phyloP scores from a whole-genome alignment of 345 rosid species.

The Aquilaria sinensis region DNA sequence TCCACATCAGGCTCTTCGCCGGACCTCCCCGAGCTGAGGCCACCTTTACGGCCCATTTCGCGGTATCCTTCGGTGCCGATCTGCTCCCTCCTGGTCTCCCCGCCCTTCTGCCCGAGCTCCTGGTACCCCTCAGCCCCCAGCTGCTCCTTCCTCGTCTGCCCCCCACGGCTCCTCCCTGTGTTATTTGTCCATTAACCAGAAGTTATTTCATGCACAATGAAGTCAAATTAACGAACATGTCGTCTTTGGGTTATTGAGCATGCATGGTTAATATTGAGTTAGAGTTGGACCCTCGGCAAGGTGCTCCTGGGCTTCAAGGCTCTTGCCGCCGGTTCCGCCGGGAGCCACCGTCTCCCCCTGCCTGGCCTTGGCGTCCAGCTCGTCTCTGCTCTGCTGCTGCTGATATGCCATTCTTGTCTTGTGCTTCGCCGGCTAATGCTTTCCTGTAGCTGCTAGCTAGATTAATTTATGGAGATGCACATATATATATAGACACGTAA shows the following conservation, averaged over 20 bases:
- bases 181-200: no score
- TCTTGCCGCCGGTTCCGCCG: constrained; percentile 62
- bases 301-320: constrained; percentile 59
- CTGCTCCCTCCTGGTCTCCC: constrained; percentile 66
- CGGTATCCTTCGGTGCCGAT: constrained; percentile 64
- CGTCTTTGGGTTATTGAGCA: no score
- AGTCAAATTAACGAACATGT: no score
- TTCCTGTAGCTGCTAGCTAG: no score
- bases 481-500: no score
- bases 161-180: constrained; percentile 44
- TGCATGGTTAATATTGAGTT: neutral
- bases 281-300: constrained; percentile 38
- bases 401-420: constrained; percentile 29
- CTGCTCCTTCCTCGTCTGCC: constrained; percentile 49
- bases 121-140: constrained; percentile 51
- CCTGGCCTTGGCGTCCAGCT: constrained; percentile 43
- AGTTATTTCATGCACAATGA: no score
- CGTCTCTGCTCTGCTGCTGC: constrained; percentile 37
- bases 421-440: no score
- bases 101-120: constrained; percentile 51
- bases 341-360: constrained; percentile 58
- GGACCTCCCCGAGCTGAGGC: constrained; percentile 59
- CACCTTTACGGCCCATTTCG: constrained; percentile 74
- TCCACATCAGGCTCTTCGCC: constrained; percentile 52
- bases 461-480: no score